These are phyloP conservation scores for Spiraea crenata DNA, from an alignment of 331 rosid species.

Conservation along the genomic window DNA sequence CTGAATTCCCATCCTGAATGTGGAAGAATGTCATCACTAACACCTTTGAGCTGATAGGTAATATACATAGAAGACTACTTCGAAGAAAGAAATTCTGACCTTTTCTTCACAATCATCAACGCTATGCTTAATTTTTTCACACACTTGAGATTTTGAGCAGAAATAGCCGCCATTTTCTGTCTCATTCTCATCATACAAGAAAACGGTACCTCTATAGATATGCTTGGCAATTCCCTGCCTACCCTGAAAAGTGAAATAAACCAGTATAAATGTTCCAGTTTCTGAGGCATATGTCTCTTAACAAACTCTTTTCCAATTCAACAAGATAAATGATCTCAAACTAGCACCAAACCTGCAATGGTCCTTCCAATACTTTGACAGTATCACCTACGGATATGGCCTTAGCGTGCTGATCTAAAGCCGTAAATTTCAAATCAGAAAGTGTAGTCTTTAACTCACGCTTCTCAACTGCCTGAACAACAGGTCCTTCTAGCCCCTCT, in stretches of 20 bases:
- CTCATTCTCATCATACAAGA: conserved; percentile 60
- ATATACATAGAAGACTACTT: background rate
- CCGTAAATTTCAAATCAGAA: conserved; percentile 68
- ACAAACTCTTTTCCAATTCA: conserved; percentile 2
- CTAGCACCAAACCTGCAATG: conserved; percentile 55
- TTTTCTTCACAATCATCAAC: conserved; percentile 49
- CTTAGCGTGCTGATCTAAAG: conserved; percentile 64
- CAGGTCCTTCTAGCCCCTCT: conserved; percentile 68
- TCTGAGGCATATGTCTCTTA: conserved; percentile 1
- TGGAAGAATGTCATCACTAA: conserved; percentile 8
- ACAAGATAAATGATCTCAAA: background rate
- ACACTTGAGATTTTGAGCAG: conserved; percentile 69
- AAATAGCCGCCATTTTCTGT: conserved; percentile 76
- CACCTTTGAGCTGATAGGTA: background rate
- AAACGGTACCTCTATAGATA: conserved; percentile 69
- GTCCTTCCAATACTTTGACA: conserved; percentile 71
- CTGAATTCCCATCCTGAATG: conserved; percentile 64
- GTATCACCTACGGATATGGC: conserved; percentile 63
- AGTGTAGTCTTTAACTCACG: conserved; percentile 58
- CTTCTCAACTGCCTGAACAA: conserved; percentile 45
- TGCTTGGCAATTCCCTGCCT: conserved; percentile 82
- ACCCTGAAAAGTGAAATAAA: conserved; percentile 56
- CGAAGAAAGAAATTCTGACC: conserved; percentile 41
- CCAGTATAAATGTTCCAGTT: conserved; percentile 16
- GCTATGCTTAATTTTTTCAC: conserved; percentile 76